Evolutionary conservation across 192 early-diverging fungal genomes (phyloP), one percentile per base, ranked within the genome.

Genomic region (Coemansia biformis): DNA sequence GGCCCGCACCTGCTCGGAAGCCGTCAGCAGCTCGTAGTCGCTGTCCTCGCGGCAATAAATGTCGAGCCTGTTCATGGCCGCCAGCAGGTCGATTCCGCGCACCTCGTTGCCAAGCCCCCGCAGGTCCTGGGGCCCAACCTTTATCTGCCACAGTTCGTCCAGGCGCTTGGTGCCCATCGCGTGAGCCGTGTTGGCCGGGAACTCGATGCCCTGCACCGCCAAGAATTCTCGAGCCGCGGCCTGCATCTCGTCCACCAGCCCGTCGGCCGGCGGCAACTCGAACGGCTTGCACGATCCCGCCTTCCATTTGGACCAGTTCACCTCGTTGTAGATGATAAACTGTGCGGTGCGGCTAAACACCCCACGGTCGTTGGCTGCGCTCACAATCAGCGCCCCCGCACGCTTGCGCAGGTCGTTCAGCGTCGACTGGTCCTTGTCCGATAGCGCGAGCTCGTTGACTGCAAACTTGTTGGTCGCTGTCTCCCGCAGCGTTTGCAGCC

Each of bases 281-380:
- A 91, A 90, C 7, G 80, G 52, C 33, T 75, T 73, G 63, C 91
- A 94, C 8, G 77, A 81, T 40, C 80, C 81, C 35, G 81, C 71
- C 50, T 94, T 94, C 90, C 90, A 93, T 53, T 78, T 74, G 15
- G 86, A 79, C 92, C 90, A 92, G 43, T 77, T 75, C 14, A 72
- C 50, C 35, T 96, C 92, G 49, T 87, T 82, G 18, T 69, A 73
- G 11, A 96, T 51, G 1, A 92, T 69, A 18, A 77, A 79, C 23
- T 78, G 56, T 4, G 89, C 74, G 2, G 85, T 86, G 19, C 78
- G 82, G 8, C 75, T 62, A 42, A 88, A 91, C 32, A 68, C 48
- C 5, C 68, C 71, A 7, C 83, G 85, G 51, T 82, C 74, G 37
- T 81, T 76, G 7, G 78, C 64, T 8, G 72, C 81, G 9, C 48